phyloP scores from a whole-genome alignment of 1,139 yeast species.

The Blastobotrys illinoisensis region DNA sequence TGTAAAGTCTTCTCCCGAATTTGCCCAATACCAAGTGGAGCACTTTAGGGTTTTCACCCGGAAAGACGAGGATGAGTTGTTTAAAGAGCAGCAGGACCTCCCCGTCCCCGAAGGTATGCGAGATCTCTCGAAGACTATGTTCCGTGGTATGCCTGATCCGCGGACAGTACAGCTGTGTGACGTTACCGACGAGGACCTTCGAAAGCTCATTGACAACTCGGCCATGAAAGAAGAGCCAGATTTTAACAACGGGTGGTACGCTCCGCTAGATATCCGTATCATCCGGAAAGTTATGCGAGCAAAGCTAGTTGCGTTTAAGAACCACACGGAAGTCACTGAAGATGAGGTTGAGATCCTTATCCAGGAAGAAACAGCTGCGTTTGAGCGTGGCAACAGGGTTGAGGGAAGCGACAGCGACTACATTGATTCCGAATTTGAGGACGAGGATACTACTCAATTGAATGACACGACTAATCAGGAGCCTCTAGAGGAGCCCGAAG shows the following conservation, averaged over 20 bases:
- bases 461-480: constrained; percentile 13
- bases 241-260: constrained; percentile 68
- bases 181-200: constrained; percentile 54
- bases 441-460: background rate
- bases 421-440: background rate
- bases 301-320: constrained; percentile 40
- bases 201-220: constrained; percentile 41
- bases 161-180: constrained; percentile 81
- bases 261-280: constrained; percentile 53
- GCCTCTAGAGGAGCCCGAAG: constrained; percentile 25
- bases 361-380: constrained; percentile 16
- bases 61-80: constrained; percentile 32
- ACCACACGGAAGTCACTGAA: constrained; percentile 14
- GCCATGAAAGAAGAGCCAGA: constrained; percentile 31
- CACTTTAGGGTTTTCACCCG: constrained; percentile 56
- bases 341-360: constrained; percentile 8
- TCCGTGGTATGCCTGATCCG: constrained; percentile 51
- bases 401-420: background rate
- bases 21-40: constrained; percentile 75
- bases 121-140: background rate
- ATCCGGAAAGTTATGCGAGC: constrained; percentile 67
- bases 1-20: constrained; percentile 53
- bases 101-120: constrained; percentile 8
- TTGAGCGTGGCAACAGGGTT: background rate
- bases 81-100: constrained; percentile 3